Evolutionary conservation across 495 filamentous ascomycete species (phyloP).

Genomic region (Daldinia caldariorum): DNA sequence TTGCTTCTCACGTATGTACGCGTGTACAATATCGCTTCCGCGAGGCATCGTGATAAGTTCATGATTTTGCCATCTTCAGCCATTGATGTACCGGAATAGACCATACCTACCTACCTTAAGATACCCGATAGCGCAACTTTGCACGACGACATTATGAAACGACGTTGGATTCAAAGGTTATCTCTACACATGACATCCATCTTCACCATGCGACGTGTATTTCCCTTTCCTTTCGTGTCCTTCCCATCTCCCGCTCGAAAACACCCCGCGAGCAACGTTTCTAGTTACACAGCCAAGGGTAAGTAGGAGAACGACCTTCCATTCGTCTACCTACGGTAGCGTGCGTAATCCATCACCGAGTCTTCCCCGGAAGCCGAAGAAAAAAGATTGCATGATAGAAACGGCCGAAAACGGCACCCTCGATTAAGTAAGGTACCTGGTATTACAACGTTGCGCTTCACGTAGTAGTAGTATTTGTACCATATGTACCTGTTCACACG

Average conservation of each 20-base stretch:
- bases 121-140: neutral
- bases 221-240: neutral
- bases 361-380: neutral
- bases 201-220: neutral
- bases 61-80: neutral
- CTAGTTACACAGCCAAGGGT: conserved; percentile 3
- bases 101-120: too few relatives aligned
- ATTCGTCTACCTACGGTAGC: neutral
- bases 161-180: neutral
- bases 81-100: neutral
- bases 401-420: neutral
- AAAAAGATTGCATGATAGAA: neutral
- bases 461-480: conserved; percentile 30
- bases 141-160: neutral
- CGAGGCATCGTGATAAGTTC: neutral
- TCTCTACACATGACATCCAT: neutral
- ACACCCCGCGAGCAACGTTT: conserved; percentile 23
- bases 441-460: conserved; percentile 30
- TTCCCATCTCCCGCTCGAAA: neutral
- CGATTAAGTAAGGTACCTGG: neutral
- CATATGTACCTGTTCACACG: too few relatives aligned
- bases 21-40: neutral
- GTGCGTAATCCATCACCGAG: neutral
- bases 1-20: neutral
- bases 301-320: neutral